A percentile compares a stretch with the other conserved stretches of the same genome.
Evolutionary conservation across 1,284 basidiomycete species (phyloP).

Genomic region (Rhodotorula glutinis): DNA sequence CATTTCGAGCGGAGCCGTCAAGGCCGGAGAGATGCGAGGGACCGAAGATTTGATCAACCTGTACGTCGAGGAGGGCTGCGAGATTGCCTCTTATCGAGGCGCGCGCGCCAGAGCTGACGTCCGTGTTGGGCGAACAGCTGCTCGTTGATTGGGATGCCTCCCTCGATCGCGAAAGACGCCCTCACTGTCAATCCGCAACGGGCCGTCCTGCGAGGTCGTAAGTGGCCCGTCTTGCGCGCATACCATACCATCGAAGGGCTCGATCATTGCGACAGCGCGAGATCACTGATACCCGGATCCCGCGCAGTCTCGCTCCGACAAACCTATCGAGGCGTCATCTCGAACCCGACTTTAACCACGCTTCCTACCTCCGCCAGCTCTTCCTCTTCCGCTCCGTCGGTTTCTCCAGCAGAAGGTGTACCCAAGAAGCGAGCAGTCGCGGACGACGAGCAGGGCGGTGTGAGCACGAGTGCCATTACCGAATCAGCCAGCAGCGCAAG

Average conservation of each 20-base stretch:
- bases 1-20: constrained; percentile 62
- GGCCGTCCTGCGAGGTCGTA: constrained; percentile 67
- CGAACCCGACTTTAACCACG: constrained; percentile 23
- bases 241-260: too few relatives aligned
- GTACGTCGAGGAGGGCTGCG: too few relatives aligned
- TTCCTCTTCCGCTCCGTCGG: background rate
- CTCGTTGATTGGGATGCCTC: constrained; percentile 62
- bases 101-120: too few relatives aligned
- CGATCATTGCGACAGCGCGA: background rate
- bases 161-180: constrained; percentile 63
- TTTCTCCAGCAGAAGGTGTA: too few relatives aligned
- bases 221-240: constrained; percentile 41
- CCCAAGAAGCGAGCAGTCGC: too few relatives aligned
- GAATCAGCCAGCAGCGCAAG: background rate
- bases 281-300: too few relatives aligned
- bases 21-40: constrained; percentile 61
- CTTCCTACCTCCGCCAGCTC: background rate
- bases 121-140: too few relatives aligned
- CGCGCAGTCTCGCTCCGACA: constrained; percentile 31
- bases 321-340: constrained; percentile 37
- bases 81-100: too few relatives aligned
- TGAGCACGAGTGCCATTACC: background rate
- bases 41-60: constrained; percentile 69
- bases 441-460: background rate
- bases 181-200: constrained; percentile 62